phyloP scores from a whole-genome alignment of 176 grass and related monocot genomes.

The Aegilops sharonensis region DNA sequence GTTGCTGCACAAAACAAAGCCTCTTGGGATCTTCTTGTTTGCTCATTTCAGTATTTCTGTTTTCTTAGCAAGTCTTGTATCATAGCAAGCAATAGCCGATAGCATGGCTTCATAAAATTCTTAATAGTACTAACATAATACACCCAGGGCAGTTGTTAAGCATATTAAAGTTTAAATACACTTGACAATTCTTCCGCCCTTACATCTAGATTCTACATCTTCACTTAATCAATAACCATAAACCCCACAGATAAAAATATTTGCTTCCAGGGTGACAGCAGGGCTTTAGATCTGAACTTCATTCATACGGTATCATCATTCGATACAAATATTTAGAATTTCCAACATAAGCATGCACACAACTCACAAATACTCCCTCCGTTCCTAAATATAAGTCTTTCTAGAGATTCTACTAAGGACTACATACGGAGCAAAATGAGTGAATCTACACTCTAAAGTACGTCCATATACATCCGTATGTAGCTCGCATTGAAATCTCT shows the following conservation, averaged over 20 bases:
- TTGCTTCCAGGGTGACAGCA: not conserved
- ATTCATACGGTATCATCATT: not conserved
- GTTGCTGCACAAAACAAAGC: slow-evolving; percentile 5
- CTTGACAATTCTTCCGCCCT: not conserved
- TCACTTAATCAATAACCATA: not conserved
- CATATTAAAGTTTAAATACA: not conserved
- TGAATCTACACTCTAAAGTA: no score
- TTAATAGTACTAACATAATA: not conserved
- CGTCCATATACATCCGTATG: no score
- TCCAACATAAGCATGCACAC: not conserved
- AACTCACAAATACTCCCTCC: not conserved
- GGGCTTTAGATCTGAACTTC: slow-evolving; percentile 11
- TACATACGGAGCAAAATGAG: no score
- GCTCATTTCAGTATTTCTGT: not conserved
- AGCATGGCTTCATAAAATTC: not conserved
- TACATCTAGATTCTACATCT: not conserved
- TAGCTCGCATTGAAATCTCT: no score
- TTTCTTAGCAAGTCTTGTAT: not conserved
- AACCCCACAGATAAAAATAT: not conserved
- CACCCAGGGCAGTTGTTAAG: not conserved
- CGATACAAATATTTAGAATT: not conserved
- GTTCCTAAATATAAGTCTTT: no score
- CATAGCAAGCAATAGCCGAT: not conserved
- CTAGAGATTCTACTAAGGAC: no score
- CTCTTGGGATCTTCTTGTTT: not conserved